Conservation (phyloP, 1,284 basidiomycete species). For the Veloboletus limbatus region DNA sequence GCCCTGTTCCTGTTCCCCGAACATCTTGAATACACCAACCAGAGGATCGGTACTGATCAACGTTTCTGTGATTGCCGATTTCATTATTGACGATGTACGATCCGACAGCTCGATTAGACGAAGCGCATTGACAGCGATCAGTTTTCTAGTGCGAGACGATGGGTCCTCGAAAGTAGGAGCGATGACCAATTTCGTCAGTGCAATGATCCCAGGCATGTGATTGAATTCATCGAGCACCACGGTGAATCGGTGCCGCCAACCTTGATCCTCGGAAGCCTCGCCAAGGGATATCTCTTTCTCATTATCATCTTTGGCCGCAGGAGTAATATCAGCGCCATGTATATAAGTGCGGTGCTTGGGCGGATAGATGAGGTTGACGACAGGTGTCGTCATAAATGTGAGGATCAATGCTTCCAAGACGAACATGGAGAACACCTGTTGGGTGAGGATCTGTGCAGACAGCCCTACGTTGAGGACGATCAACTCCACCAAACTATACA, state of each 20-base stretch:
- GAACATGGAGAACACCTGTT: constrained; percentile 83
- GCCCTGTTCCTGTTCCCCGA: constrained; percentile 76
- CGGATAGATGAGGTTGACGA: constrained; percentile 79
- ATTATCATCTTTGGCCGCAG: neutral
- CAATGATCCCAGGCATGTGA: constrained; percentile 78
- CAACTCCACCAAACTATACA: constrained; percentile 72
- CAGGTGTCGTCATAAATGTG: constrained; percentile 88
- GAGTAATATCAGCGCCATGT: neutral
- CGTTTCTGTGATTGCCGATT: constrained; percentile 72
- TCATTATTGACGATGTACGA: constrained; percentile 88
- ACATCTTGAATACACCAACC: constrained; percentile 81
- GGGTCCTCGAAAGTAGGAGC: constrained; percentile 17
- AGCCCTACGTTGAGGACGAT: constrained; percentile 96
- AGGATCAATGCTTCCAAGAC: constrained; percentile 84
- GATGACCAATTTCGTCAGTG: constrained; percentile 59
- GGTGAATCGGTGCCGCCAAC: constrained; percentile 50
- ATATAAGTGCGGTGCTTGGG: constrained; percentile 54
- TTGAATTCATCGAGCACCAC: constrained; percentile 92
- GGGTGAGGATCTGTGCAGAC: constrained; percentile 77
- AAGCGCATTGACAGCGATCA: constrained; percentile 59
- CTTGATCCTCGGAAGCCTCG: constrained; percentile 13
- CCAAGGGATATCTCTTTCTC: constrained; percentile 10
- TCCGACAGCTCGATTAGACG: constrained; percentile 90
- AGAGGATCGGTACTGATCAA: constrained; percentile 77
- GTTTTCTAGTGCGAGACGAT: constrained; percentile 13